Conservation (phyloP, 108 stramenopile genomes). For the Cyclotella sp. region DNA sequence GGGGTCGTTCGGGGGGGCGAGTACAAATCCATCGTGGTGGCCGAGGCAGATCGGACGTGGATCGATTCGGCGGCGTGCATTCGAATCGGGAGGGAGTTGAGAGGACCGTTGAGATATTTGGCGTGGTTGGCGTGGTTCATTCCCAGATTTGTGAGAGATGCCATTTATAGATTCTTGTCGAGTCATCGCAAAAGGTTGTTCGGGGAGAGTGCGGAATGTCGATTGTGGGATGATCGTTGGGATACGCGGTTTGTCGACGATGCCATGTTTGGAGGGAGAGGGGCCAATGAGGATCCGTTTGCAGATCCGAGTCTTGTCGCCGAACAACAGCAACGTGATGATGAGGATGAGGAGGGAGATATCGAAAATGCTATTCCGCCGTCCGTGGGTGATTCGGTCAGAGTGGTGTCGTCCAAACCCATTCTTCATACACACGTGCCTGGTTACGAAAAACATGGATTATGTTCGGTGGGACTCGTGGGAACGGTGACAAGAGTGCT, state of each 20-base stretch:
- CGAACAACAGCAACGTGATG: slow-evolving; percentile 4
- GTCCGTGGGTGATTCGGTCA: slow-evolving; percentile 21
- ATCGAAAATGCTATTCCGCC: slow-evolving; percentile 2
- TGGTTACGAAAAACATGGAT: slow-evolving; percentile 18
- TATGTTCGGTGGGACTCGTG: slow-evolving; percentile 52
- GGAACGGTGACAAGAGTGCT: slow-evolving; percentile 44
- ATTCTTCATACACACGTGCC: slow-evolving; percentile 47
- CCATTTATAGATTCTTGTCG: slow-evolving; percentile 60
- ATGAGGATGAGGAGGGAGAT: slow-evolving; percentile 14
- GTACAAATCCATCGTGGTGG: slow-evolving; percentile 56
- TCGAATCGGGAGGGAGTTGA: slow-evolving; percentile 37
- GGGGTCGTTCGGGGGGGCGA: slow-evolving; percentile 3
- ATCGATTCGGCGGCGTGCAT: slow-evolving; percentile 45
- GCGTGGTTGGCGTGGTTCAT: slow-evolving; percentile 38
- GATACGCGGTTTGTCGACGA: slow-evolving; percentile 59
- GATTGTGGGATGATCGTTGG: slow-evolving; percentile 64
- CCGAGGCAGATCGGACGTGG: neutral
- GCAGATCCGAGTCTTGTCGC: slow-evolving; percentile 39
- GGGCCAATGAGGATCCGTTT: slow-evolving; percentile 32
- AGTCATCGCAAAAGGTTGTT: slow-evolving; percentile 60
- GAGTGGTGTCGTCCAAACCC: slow-evolving; percentile 37
- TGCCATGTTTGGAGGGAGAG: slow-evolving; percentile 30
- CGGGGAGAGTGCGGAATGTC: slow-evolving; percentile 60
- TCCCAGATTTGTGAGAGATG: slow-evolving; percentile 62
- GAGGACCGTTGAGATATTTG: slow-evolving; percentile 52